Percentiles rank a stretch among this genome's conserved stretches.
phyloP scores from a whole-genome alignment of 163 green algal genomes.

The Scenedesmus sp. region DNA sequence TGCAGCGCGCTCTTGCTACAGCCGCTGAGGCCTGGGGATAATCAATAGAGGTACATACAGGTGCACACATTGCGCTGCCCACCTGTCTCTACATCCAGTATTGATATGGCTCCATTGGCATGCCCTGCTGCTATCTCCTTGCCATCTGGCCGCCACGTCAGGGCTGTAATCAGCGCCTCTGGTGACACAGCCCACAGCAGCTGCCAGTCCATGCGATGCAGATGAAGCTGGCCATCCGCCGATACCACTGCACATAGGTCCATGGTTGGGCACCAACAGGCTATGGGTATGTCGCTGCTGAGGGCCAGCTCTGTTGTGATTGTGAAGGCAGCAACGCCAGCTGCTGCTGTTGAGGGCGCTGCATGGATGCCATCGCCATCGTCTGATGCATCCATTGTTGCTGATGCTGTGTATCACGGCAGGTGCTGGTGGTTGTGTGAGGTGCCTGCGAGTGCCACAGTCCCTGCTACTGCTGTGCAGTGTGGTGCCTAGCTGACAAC shows the following conservation, averaged over 20 bases:
- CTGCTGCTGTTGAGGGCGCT: not conserved
- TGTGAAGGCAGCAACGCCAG: not conserved
- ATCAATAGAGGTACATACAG: not conserved
- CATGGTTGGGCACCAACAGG: constrained; percentile 88
- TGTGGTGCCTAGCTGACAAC: not conserved
- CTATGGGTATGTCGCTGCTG: constrained; percentile 52
- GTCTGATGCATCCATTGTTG: constrained; percentile 12
- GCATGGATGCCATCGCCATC: not conserved
- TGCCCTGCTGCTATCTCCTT: constrained; percentile 81
- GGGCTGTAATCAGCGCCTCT: constrained; percentile 71
- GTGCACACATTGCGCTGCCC: not conserved
- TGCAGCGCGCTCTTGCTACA: no score
- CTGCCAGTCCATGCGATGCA: constrained; percentile 92
- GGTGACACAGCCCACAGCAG: constrained; percentile 81
- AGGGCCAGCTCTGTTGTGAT: constrained; percentile 64
- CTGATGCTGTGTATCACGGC: not conserved
- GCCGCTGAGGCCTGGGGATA: no score
- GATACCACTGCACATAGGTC: constrained; percentile 86
- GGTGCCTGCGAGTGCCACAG: not conserved
- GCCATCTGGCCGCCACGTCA: constrained; percentile 69
- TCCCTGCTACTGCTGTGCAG: not conserved
- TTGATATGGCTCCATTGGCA: constrained; percentile 70
- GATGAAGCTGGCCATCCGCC: constrained; percentile 78
- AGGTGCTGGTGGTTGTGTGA: not conserved
- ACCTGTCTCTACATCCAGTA: constrained; percentile 80